These are phyloP conservation scores for Nicotiana rustica DNA, from an alignment of 305 asterid genomes.

Conservation along the genomic window DNA sequence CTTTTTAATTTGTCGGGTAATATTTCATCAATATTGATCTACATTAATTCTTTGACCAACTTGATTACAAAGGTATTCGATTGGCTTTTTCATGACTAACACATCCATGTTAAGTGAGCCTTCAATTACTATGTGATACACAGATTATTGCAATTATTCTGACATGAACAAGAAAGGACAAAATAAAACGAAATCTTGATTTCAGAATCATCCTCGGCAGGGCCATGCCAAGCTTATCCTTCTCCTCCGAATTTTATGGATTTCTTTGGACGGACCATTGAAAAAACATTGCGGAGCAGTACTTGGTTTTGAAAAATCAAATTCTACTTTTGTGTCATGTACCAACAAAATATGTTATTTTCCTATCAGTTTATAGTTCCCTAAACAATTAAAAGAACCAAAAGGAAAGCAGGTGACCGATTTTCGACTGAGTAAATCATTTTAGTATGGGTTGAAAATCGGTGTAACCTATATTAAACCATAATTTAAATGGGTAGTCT, in stretches of 20 bases:
- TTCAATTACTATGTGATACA: not conserved
- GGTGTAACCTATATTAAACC: too few relatives aligned
- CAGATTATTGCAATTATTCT: not conserved
- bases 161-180: not conserved
- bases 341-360: not conserved
- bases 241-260: not conserved
- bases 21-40: conserved; percentile 11
- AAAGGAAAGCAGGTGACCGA: not conserved
- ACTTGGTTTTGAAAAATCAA: not conserved
- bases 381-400: not conserved
- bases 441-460: too few relatives aligned
- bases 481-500: too few relatives aligned
- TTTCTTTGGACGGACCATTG: not conserved
- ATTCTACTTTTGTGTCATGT: not conserved
- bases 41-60: not conserved
- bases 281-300: not conserved
- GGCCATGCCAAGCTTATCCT: not conserved
- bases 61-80: conserved; percentile 19
- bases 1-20: not conserved
- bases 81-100: not conserved
- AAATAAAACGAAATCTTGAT: not conserved
- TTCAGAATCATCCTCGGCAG: not conserved
- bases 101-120: not conserved
- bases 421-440: too few relatives aligned
- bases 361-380: not conserved